These are phyloP conservation scores for Lactarius deliciosus DNA, from an alignment of 768 basidiomycete genomes.

Conservation along the genomic window DNA sequence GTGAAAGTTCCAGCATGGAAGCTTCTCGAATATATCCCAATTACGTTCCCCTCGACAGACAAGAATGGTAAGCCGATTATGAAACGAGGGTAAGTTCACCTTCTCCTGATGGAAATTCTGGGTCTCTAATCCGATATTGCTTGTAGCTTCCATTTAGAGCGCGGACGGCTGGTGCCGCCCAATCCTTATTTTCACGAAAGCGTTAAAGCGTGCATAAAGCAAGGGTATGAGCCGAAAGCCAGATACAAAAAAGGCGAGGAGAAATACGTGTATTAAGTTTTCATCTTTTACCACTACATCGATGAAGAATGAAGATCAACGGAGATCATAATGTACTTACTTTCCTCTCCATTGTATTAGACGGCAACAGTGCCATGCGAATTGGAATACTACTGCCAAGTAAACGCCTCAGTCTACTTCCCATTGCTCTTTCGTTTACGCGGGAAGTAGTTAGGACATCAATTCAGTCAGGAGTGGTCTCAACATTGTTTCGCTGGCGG, in stretches of 20 bases:
- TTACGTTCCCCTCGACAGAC: neutral
- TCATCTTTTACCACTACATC: neutral
- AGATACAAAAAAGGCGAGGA: neutral
- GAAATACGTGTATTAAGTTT: neutral
- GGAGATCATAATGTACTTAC: too few relatives aligned
- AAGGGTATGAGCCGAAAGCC: slow-evolving; percentile 2
- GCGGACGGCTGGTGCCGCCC: neutral
- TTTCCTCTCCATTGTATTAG: neutral
- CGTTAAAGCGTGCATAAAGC: neutral
- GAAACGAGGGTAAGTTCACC: neutral
- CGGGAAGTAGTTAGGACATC: too few relatives aligned
- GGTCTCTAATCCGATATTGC: neutral
- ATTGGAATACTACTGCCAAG: too few relatives aligned
- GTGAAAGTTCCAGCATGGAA: neutral
- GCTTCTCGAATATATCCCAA: neutral
- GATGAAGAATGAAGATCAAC: neutral
- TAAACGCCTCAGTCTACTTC: too few relatives aligned
- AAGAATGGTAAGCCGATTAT: neutral
- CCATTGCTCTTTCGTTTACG: too few relatives aligned
- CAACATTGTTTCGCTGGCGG: too few relatives aligned
- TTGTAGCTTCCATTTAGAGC: neutral
- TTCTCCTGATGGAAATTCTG: neutral
- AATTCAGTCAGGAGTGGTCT: neutral
- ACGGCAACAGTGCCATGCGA: neutral
- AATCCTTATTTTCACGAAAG: slow-evolving; percentile 2